Evolutionary conservation across 148 eudicot species (phyloP).

Genomic region (Chenopodium quinoa): DNA sequence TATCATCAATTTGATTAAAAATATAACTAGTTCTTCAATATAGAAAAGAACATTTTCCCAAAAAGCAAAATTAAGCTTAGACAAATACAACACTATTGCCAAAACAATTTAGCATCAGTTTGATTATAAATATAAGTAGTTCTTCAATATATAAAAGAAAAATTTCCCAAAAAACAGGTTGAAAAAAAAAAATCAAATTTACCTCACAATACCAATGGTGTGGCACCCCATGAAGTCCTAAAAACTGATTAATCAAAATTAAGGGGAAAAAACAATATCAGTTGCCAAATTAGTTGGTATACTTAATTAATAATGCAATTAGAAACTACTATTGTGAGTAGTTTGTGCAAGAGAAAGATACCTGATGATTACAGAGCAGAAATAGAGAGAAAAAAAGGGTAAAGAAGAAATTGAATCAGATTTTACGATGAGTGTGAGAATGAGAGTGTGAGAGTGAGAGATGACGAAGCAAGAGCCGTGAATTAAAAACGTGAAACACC

Average conservation of each 20-base stretch:
- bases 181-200: neutral
- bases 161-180: no score
- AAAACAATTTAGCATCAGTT: no score
- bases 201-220: constrained; percentile 20
- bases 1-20: neutral
- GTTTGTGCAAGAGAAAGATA: no score
- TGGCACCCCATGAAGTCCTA: constrained; percentile 19
- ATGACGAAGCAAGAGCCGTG: neutral
- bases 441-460: neutral
- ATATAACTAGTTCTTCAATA: no score
- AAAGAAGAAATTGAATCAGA: neutral
- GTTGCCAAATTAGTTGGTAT: no score
- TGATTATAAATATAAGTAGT: no score
- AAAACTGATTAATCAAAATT: neutral
- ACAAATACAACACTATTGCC: neutral
- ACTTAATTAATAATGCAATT: neutral
- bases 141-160: no score
- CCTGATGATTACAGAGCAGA: neutral
- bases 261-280: no score
- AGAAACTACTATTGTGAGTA: neutral
- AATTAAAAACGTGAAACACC: no score
- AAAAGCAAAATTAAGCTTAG: neutral
- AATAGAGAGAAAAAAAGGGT: neutral
- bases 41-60: no score
- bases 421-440: neutral